These are phyloP conservation scores for Diospyros lotus DNA, from an alignment of 148 eudicot genomes.

Conservation along the genomic window DNA sequence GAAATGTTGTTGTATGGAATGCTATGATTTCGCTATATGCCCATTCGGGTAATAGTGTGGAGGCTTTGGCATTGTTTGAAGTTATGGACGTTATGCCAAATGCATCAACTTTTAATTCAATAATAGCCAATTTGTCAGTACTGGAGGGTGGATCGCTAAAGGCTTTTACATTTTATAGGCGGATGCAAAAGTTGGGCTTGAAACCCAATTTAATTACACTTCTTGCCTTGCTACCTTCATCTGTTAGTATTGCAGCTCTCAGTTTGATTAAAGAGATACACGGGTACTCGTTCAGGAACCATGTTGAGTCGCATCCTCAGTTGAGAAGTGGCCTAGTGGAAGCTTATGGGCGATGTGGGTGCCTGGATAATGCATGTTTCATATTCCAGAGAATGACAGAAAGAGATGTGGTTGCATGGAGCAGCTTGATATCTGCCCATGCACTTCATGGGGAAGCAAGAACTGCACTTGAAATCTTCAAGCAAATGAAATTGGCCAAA, in stretches of 20 bases:
- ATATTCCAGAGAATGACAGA: constrained; percentile 33
- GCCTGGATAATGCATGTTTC: constrained; percentile 26
- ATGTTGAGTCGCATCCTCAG: constrained; percentile 33
- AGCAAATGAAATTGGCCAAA: constrained; percentile 37
- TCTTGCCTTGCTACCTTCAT: constrained; percentile 45
- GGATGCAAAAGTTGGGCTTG: constrained; percentile 30
- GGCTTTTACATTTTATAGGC: constrained; percentile 38
- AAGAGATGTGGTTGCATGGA: constrained; percentile 58
- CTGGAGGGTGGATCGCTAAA: constrained; percentile 25
- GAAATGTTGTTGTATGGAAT: constrained; percentile 49
- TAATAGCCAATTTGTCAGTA: constrained; percentile 34
- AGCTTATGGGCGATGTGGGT: constrained; percentile 53
- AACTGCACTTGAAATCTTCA: constrained; percentile 35
- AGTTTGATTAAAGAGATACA: constrained; percentile 41
- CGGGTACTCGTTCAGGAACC: constrained; percentile 30
- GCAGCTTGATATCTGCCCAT: constrained; percentile 57
- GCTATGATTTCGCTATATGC: constrained; percentile 45
- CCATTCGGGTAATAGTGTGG: constrained; percentile 20
- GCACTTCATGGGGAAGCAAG: constrained; percentile 54
- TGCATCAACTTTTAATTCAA: constrained; percentile 41
- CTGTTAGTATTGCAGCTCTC: constrained; percentile 29
- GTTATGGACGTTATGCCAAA: constrained; percentile 38
- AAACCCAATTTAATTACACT: constrained; percentile 40
- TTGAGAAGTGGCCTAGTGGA: constrained; percentile 51
- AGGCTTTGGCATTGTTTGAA: constrained; percentile 39